Base-by-base conservation (phyloP, 441 rosid genomes). In the Pelargonium australe region DNA sequence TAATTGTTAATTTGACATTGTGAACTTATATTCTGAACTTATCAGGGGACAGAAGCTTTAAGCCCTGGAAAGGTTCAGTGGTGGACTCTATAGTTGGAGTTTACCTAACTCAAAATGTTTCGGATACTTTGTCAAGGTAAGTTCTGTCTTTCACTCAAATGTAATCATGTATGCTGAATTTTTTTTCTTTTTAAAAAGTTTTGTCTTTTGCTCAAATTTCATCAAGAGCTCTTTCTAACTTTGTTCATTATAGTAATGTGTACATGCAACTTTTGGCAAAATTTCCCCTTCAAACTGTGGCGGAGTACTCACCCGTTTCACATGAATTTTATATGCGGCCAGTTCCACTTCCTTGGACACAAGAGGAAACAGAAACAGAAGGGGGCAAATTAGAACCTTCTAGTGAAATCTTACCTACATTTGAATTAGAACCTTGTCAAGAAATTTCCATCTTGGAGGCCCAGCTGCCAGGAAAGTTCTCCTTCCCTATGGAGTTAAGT, bases 121-220 rank as follows among this genome's bases (percentile, higher is more conserved):
- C 99, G 28, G 99, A 95, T 79, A 96, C 90, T 73, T 97, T 95
- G 43, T 95, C 99, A 70, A 95, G 99, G 99, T 95, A 82, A 76
- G 67, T 41, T 41, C 9, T 41, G 7, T 41, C 44, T 41, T 41
- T 25, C 44, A 41, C 44, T 5, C 7, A 1, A 41, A 41, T 41
- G 44, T 5, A 41, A 41, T 41, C 44, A 41, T 5, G 2, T 71
- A 72, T 63, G 63, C 45, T 47, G 73, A 65, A 69, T 53, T 5
- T 23, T 71, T 63, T 60, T 55, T n/a, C n/a, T n/a, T n/a, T n/a
- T 63, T 47, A 57, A 66, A 58, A 16, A 72, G 20, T 72, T 51
- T 72, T 65, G 23, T 43, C 65, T 68, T 28, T 20, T 68, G 65
- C 51, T 43, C 63, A 9, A 70, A 63, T 70, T 69, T 31, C 1